A percentile compares a stretch with the other conserved stretches of the same genome.
Conservation (phyloP, 2,329 filamentous ascomycete genomes). For the Fusarium sp. region DNA sequence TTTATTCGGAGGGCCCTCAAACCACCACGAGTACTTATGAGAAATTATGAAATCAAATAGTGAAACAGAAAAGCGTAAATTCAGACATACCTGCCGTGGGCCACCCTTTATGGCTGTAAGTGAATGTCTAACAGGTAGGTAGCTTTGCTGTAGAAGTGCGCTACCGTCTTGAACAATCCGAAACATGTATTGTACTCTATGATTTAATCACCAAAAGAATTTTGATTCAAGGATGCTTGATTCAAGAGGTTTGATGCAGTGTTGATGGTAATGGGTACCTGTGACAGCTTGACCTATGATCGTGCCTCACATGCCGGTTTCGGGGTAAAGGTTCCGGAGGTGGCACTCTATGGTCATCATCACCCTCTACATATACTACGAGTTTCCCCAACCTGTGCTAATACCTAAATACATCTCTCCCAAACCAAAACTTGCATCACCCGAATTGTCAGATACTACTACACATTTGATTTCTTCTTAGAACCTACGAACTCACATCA, state of each 20-base stretch:
- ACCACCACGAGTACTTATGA: too few species aligned
- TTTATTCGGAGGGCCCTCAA: too few species aligned
- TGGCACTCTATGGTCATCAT: conserved; percentile 15
- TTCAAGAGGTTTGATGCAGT: not conserved
- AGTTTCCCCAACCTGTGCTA: not conserved
- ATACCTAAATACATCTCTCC: not conserved
- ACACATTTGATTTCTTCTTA: too few species aligned
- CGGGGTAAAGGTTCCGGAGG: conserved; percentile 27
- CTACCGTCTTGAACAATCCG: not conserved
- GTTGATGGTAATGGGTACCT: conserved; percentile 1
- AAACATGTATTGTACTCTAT: not conserved
- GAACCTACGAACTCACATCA: conserved; percentile 10
- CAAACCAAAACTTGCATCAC: rapidly evolving
- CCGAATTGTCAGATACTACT: not conserved
- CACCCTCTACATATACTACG: not conserved
- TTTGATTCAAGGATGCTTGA: too few species aligned
- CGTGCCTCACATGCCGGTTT: not conserved
- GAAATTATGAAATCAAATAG: too few species aligned
- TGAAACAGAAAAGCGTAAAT: too few species aligned
- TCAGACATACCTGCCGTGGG: too few species aligned
- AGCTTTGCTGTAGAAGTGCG: not conserved
- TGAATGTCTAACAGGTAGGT: not conserved
- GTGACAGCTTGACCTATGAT: not conserved
- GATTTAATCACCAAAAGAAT: rapidly evolving
- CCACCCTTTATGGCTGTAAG: too few species aligned